phyloP scores from a whole-genome alignment of 129 eudicot genomes.

The Helianthus annuus region DNA sequence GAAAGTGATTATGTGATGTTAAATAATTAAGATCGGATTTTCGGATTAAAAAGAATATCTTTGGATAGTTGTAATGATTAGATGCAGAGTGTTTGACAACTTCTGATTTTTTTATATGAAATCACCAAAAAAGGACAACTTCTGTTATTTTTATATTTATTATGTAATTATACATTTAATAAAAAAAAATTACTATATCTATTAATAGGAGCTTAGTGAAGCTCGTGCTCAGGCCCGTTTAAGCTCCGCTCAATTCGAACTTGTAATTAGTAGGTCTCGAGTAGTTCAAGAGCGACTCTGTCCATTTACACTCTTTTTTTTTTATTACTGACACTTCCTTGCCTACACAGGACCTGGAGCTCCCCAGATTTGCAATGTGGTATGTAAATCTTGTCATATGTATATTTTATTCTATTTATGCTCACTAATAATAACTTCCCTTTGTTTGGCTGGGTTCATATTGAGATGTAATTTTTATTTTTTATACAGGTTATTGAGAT shows the following conservation, averaged over 20 bases:
- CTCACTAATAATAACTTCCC: not conserved
- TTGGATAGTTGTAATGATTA: not conserved
- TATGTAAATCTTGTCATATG: slow-evolving; percentile 37
- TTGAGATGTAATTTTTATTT: not conserved
- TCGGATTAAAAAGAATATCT: not conserved
- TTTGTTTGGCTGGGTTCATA: not conserved
- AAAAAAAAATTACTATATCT: too few relatives aligned
- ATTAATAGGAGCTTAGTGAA: too few relatives aligned
- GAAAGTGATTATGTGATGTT: not conserved
- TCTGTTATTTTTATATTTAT: too few relatives aligned
- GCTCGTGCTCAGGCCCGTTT: too few relatives aligned
- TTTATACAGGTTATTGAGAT: slow-evolving; percentile 65
- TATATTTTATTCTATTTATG: not conserved
- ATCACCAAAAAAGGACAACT: not conserved
- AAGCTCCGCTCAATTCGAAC: too few relatives aligned
- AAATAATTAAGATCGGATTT: not conserved
- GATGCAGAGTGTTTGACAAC: not conserved
- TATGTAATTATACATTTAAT: too few relatives aligned
- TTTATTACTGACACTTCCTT: slow-evolving; percentile 7
- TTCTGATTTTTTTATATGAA: not conserved
- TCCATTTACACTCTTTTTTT: not conserved
- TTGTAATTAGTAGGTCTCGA: too few relatives aligned
- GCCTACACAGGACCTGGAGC: slow-evolving; percentile 69
- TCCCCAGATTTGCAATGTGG: slow-evolving; percentile 54
- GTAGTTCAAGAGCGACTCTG: too few relatives aligned